Evolutionary conservation across 1,139 yeast genomes (phyloP).

Genomic region (Wickerhamomyces sp.): DNA sequence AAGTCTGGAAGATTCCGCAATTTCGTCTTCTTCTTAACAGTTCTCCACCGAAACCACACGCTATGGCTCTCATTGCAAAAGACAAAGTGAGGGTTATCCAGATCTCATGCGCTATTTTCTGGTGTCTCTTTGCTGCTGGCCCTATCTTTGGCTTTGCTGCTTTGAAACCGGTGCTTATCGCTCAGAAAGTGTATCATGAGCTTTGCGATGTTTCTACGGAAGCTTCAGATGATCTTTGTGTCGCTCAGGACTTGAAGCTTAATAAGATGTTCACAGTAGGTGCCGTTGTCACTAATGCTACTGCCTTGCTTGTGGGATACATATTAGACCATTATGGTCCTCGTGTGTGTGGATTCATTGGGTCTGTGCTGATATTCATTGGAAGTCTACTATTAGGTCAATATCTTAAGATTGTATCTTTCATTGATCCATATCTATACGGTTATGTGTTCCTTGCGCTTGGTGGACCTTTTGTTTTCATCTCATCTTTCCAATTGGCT

Average conservation of each 20-base stretch:
- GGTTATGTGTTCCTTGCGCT: constrained; percentile 70
- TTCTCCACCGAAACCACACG: too few relatives aligned
- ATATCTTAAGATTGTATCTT: constrained; percentile 23
- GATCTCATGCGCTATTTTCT: constrained; percentile 60
- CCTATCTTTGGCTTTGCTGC: constrained; percentile 96
- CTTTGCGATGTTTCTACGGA: constrained; percentile 37
- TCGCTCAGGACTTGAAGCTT: constrained; percentile 72
- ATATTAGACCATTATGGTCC: constrained; percentile 80
- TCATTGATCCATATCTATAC: constrained; percentile 50
- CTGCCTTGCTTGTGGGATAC: constrained; percentile 78
- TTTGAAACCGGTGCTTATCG: constrained; percentile 71
- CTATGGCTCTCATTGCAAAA: not conserved
- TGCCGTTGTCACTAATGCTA: constrained; percentile 81
- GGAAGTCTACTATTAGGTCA: constrained; percentile 49
- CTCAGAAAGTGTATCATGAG: constrained; percentile 71
- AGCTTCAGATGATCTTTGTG: constrained; percentile 40
- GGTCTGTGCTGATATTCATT: constrained; percentile 50
- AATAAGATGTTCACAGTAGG: constrained; percentile 82
- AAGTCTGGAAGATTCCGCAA: not conserved
- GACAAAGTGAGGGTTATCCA: constrained; percentile 5
- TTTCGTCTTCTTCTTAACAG: too few relatives aligned
- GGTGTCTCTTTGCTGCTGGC: constrained; percentile 93
- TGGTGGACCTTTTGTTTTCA: constrained; percentile 81
- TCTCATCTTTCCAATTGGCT: constrained; percentile 75
- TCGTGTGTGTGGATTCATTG: constrained; percentile 69